Percentiles rank a stretch among this genome's conserved stretches.
phyloP scores from a whole-genome alignment of 441 rosid genomes.

The Viola pubescens region DNA sequence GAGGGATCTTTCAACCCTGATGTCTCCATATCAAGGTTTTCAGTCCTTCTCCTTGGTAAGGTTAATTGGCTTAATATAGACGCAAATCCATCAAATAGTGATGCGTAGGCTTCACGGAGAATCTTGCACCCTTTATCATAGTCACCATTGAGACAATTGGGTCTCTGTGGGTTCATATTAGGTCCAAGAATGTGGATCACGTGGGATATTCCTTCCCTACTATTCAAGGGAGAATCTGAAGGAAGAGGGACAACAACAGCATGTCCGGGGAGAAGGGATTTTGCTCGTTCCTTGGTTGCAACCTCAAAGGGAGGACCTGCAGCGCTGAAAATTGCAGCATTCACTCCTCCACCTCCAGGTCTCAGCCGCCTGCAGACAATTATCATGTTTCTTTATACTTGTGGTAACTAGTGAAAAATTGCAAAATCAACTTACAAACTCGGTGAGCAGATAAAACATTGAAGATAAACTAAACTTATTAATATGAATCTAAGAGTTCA shows the following conservation, averaged over 20 bases:
- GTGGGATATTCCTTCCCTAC: constrained; percentile 73
- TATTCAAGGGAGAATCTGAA: constrained; percentile 54
- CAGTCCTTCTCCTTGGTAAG: constrained; percentile 21
- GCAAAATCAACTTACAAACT: background rate
- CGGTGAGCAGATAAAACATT: background rate
- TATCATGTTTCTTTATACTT: constrained; percentile 1
- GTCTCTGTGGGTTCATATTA: constrained; percentile 87
- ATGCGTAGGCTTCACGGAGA: constrained; percentile 63
- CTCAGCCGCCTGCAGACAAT: constrained; percentile 63
- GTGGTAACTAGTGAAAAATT: background rate
- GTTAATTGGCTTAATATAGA: constrained; percentile 39
- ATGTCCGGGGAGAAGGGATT: constrained; percentile 61
- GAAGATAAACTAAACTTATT: background rate
- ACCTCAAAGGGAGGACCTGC: constrained; percentile 63
- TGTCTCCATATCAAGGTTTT: constrained; percentile 20
- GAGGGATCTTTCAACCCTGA: constrained; percentile 20
- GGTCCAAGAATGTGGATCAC: constrained; percentile 97
- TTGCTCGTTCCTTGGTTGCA: constrained; percentile 53
- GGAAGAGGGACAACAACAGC: constrained; percentile 79
- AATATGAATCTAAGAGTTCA: background rate
- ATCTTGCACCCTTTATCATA: constrained; percentile 62
- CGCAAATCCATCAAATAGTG: constrained; percentile 70
- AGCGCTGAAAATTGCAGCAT: constrained; percentile 73
- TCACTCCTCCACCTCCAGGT: constrained; percentile 94
- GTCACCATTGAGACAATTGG: constrained; percentile 60